These are phyloP conservation scores for Amorphotheca resinae DNA, from an alignment of 495 filamentous ascomycete species.

Conservation along the genomic window DNA sequence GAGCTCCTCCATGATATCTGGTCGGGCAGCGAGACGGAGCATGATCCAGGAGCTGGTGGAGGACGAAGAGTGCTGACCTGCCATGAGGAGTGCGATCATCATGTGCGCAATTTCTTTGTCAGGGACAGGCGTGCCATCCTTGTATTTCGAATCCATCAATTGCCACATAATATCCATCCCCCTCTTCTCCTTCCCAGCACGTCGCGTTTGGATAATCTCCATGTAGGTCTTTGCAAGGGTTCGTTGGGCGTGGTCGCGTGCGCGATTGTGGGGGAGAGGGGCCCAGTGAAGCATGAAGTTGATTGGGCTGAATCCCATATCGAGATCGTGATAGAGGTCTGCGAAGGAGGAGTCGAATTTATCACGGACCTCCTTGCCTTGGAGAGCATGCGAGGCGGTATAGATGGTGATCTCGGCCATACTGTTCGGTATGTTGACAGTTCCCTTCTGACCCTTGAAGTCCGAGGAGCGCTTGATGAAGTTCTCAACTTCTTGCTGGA, in stretches of 20 bases:
- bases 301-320: constrained; percentile 70
- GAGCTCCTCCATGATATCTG: constrained; percentile 60
- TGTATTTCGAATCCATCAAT: constrained; percentile 68
- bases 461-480: constrained; percentile 51
- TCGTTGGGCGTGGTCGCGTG: constrained; percentile 60
- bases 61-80: constrained; percentile 78
- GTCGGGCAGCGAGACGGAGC: constrained; percentile 60
- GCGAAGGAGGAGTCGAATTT: constrained; percentile 65
- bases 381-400: constrained; percentile 67
- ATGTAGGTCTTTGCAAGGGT: constrained; percentile 69
- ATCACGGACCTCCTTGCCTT: constrained; percentile 68
- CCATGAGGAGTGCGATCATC: constrained; percentile 87
- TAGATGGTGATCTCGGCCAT: constrained; percentile 83
- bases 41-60: constrained; percentile 73
- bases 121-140: constrained; percentile 54
- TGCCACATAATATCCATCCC: constrained; percentile 71
- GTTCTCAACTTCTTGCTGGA: constrained; percentile 58
- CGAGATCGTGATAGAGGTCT: constrained; percentile 67
- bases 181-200: constrained; percentile 32
- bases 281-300: constrained; percentile 84
- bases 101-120: constrained; percentile 80
- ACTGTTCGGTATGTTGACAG: constrained; percentile 47
- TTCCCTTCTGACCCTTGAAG: constrained; percentile 56
- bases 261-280: constrained; percentile 73
- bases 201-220: constrained; percentile 58